Evolutionary conservation across 345 rosid species (phyloP).

Genomic region (Linum usitatissimum): DNA sequence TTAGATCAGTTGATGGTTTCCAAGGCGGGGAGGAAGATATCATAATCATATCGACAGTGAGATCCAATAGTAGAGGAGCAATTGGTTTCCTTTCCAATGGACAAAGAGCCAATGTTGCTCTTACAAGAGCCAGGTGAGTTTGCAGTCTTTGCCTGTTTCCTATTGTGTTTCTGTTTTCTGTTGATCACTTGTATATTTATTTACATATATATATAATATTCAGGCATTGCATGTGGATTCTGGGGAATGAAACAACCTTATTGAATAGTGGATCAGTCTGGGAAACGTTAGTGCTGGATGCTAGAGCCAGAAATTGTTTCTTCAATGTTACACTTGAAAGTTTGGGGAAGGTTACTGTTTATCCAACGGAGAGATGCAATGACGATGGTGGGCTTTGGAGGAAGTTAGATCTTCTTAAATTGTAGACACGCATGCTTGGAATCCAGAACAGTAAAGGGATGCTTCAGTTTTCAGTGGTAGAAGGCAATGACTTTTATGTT

Average conservation of each 20-base stretch:
- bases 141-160: not conserved
- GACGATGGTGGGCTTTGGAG: no score
- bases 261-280: slow-evolving; percentile 12
- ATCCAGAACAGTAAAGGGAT: no score
- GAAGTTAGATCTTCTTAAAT: no score
- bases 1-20: slow-evolving; percentile 18
- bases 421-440: no score
- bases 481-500: no score
- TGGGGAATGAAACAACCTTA: slow-evolving; percentile 19
- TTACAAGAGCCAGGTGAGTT: slow-evolving; percentile 27
- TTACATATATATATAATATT: not conserved
- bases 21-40: slow-evolving; percentile 28
- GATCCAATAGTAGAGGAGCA: slow-evolving; percentile 16
- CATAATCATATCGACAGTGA: slow-evolving; percentile 1
- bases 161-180: not conserved
- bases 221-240: slow-evolving; percentile 27
- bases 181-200: no score
- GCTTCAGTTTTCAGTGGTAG: no score
- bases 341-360: no score
- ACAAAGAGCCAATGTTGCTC: slow-evolving; percentile 20
- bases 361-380: no score
- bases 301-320: slow-evolving; percentile 17
- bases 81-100: slow-evolving; percentile 20
- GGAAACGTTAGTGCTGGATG: slow-evolving; percentile 15
- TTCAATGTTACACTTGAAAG: slow-evolving; percentile 7